phyloP scores from a whole-genome alignment of 495 filamentous ascomycete genomes.

The Daldinia concentrica region DNA sequence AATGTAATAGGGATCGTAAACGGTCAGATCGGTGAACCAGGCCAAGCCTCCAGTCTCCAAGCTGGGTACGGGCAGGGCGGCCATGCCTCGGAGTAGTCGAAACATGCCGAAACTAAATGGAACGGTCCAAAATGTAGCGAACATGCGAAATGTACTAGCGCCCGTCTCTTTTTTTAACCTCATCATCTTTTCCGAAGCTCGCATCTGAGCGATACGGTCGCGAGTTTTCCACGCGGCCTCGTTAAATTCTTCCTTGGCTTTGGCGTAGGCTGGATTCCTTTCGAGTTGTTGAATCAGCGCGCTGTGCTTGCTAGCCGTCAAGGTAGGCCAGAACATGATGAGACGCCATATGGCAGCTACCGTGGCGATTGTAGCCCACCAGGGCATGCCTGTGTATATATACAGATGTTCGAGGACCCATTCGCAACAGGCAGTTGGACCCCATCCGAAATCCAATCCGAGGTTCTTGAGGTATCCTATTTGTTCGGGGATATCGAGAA shows the following conservation, averaged over 20 bases:
- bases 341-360: constrained; percentile 72
- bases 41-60: constrained; percentile 71
- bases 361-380: constrained; percentile 78
- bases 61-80: constrained; percentile 78
- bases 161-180: constrained; percentile 62
- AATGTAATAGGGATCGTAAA: constrained; percentile 77
- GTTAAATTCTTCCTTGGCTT: constrained; percentile 57
- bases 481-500: constrained; percentile 68
- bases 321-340: constrained; percentile 68
- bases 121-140: constrained; percentile 70
- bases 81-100: constrained; percentile 78
- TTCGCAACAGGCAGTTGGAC: constrained; percentile 74
- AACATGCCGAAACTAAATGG: constrained; percentile 83
- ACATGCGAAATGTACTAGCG: constrained; percentile 60
- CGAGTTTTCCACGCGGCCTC: constrained; percentile 52
- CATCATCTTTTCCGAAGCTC: constrained; percentile 56
- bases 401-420: constrained; percentile 83
- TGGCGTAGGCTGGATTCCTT: constrained; percentile 58
- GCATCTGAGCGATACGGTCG: constrained; percentile 57
- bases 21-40: constrained; percentile 85
- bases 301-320: constrained; percentile 66
- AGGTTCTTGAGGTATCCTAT: constrained; percentile 85
- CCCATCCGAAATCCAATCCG: constrained; percentile 87
- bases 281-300: constrained; percentile 64
- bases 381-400: constrained; percentile 74